Evolutionary conservation across 768 basidiomycete genomes (phyloP), one percentile per base, ranked within the genome.

Genomic region (Hydnomerulius pinastri): DNA sequence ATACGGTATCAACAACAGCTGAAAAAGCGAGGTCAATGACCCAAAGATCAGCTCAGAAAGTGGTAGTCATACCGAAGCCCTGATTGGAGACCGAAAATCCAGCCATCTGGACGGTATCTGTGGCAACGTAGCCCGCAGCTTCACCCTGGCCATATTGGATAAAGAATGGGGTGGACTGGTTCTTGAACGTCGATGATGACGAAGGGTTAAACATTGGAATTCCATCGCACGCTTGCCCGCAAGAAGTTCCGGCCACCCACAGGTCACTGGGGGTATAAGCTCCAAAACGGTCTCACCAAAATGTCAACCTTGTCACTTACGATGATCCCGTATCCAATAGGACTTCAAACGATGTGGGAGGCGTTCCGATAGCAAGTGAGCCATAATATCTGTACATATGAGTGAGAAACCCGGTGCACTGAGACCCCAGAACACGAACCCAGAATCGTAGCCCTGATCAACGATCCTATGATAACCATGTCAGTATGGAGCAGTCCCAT

Each of bases 401-500:
- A 6, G 46, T 60, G 35, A 56, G 42, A 17, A 43, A 30, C 36
- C 11, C 28, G n/a, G 20, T 4, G 6, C 23, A 25, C 20, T 6
- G 8, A 39, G 15, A 23, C 2, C 1, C 6, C 20, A 20, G 8
- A 51, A 45, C 2, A 59, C 74, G 43, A 58, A 83, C 84, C 78
- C 81, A 11, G 86, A 83, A 66, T 91, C 89, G 12, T 72, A 65
- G 32, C 76, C 75, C 66, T 90, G 85, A 59, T 87, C 82, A 15
- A 78, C 74, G 15, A 88, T 65, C 43, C 87, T 90, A 55, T 18
- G n/a, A 10, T 23, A 5, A 10, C 29, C 12, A 4, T 7, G 30
- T 61, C 20, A 63, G 51, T 30, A 41, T 2, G 35, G 27, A 24
- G n/a, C 32, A 28, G 17, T 13, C 10, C 12, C 15, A 17, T 18